Base-by-base conservation (phyloP, 2,329 filamentous ascomycete genomes). In the Tolypocladium album region DNA sequence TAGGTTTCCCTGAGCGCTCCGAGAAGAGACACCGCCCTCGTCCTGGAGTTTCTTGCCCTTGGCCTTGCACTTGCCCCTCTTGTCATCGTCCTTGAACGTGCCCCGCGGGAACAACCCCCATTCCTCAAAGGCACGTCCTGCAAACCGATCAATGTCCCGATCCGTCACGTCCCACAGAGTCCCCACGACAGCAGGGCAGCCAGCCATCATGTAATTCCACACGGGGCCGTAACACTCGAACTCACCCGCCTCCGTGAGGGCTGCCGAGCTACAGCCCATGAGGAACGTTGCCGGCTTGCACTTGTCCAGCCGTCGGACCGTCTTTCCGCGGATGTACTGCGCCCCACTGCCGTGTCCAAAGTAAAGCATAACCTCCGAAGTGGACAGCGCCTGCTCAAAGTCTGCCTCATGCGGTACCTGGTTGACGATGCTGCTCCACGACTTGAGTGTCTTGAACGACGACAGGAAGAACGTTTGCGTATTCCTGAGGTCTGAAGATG, bases 91-190 rank as follows among this genome's bases (percentile, higher is more conserved):
- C 57, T 72, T 70, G 63, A 78, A 81, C 9, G 78, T 72, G 61
- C 80, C 80, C 72, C 66, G 67, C 1, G 73, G 69, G 58, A 89
- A 77, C 8, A 99, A 72, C 0, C 94, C 94, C 94, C 94, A 99
- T 67, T 88, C 82, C 70, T 94, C 89, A 71, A 96, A 89, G 3
- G 89, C 79, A 34, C 82, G 80, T 40, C 88, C 85, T 0, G 92
- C 89, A 72, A 96, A 96, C 22, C 92, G 88, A 76, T 99, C 95
- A 71, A 97, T 96, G 72, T 99, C 94, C 68, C 90, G 90, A 72
- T 99, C 94, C 12, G 94, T 99, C 57, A 99, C 94, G 73, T 99
- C 94, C 94, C 94, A 99, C 43, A 99, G 79, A 20, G 92, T 97
- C 55, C 92, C 94, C 2, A 97, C 86, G 12, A 97, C 85, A 0